Evolutionary conservation across 352 stramenopile species (phyloP), one percentile per base, ranked within the genome.

Genomic region (Achlya hypogyna): DNA sequence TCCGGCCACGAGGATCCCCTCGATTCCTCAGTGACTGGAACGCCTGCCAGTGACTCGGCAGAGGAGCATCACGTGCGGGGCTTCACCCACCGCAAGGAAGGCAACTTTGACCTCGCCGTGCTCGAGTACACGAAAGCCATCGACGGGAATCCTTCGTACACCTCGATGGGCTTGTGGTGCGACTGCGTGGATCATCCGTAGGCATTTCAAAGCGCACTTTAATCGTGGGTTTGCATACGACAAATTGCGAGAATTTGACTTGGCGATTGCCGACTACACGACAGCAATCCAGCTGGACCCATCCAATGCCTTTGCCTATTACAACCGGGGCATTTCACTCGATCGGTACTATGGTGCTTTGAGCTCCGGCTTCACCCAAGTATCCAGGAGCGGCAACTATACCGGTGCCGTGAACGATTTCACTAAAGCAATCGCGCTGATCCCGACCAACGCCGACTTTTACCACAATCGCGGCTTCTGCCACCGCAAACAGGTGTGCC

Each of bases 201-300:
- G 66, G 0, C 88, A 96, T 60, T 96, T 96, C 70, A 96, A 95
- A 66, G 84, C 87, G 40, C 79, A 81, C 53, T 96, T 95, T 69
- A 96, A 96, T 56, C 85, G 88, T 32, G 88, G 81, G 1, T 96
- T 96, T 62, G 84, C 87, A 2, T 88, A 72, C 56, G 85, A 96
- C 72, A 95, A 93, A 62, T 73, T 95, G 62, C 72, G 79, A 1
- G 71, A 74, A 5, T 93, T 96, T 67, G 79, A 93, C 53, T 69
- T 69, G 0, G 86, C 86, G 9, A 87, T 96, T 54, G 72, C 69
- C 4, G 84, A 96, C 72, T 96, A 93, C 67, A 87, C 73, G 22
- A 77, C 73, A 0, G 81, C 78, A 3, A 63, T 96, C n/a, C 51
- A 45, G 9, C 78, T 95, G 69, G 77, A 93, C n/a, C 75, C 80